Evolutionary conservation across 805 yeast species (phyloP).

Genomic region (Candida parachauliodes): DNA sequence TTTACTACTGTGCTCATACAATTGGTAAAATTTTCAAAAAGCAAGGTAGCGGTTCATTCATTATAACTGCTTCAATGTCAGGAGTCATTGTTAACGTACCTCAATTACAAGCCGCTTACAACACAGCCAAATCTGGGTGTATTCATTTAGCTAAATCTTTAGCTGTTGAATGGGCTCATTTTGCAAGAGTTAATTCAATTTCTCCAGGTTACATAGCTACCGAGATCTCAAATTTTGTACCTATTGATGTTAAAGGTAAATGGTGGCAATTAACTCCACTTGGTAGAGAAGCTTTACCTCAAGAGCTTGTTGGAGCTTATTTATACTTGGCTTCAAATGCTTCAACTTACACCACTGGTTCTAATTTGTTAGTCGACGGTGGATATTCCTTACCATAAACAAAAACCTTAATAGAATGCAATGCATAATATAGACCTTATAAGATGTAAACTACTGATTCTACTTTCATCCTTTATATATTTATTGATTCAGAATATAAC

Average conservation of each 20-base stretch:
- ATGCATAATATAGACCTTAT: neutral
- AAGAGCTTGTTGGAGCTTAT: slow-evolving; percentile 46
- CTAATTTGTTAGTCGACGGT: slow-evolving; percentile 44
- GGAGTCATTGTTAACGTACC: slow-evolving; percentile 47
- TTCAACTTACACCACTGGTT: slow-evolving; percentile 41
- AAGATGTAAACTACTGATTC: too few relatives aligned
- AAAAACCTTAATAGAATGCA: slow-evolving; percentile 1
- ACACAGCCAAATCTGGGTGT: slow-evolving; percentile 45
- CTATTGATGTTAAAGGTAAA: slow-evolving; percentile 25
- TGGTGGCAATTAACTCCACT: slow-evolving; percentile 42
- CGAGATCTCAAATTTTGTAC: slow-evolving; percentile 37
- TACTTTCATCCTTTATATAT: neutral
- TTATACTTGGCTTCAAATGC: slow-evolving; percentile 44
- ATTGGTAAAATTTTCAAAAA: slow-evolving; percentile 37
- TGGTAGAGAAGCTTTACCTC: slow-evolving; percentile 44
- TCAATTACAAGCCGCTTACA: slow-evolving; percentile 44
- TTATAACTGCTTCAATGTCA: slow-evolving; percentile 45
- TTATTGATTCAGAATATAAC: slow-evolving; percentile 30
- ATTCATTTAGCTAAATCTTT: slow-evolving; percentile 41
- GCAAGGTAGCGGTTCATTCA: slow-evolving; percentile 40
- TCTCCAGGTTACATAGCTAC: slow-evolving; percentile 44
- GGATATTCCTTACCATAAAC: slow-evolving; percentile 38
- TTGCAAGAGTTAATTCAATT: slow-evolving; percentile 40
- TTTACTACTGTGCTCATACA: slow-evolving; percentile 41
- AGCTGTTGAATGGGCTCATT: slow-evolving; percentile 48